phyloP scores from a whole-genome alignment of 208 protist genomes.

The Zelonia costaricensis region DNA sequence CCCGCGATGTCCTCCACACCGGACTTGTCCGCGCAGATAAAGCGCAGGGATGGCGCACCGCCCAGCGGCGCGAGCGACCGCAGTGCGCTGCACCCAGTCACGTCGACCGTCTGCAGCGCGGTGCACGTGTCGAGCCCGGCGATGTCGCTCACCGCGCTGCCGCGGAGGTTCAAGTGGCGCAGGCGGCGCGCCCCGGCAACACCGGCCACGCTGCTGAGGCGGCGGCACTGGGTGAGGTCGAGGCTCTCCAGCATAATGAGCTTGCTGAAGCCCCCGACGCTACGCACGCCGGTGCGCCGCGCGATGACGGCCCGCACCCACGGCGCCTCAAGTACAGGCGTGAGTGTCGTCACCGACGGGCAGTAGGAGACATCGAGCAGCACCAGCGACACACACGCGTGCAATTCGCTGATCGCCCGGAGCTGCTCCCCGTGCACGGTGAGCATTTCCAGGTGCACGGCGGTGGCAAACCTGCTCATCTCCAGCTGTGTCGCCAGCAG shows the following conservation, averaged over 20 bases:
- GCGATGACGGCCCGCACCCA: not conserved
- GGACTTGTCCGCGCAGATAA: not conserved
- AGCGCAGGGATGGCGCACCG: conserved; percentile 1
- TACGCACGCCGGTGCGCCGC: not conserved
- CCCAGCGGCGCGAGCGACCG: not conserved
- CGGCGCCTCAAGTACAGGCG: not conserved
- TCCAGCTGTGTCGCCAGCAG: not conserved
- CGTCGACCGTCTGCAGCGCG: not conserved
- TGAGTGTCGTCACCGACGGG: not conserved
- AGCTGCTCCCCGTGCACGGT: not conserved
- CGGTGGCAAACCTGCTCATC: not conserved
- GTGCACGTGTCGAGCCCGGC: not conserved
- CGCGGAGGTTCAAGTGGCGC: not conserved
- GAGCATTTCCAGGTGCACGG: not conserved
- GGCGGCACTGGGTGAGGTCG: not conserved
- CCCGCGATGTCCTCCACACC: not conserved
- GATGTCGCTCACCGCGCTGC: conserved; percentile 2
- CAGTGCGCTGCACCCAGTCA: conserved; percentile 1
- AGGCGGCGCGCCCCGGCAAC: conserved; percentile 3
- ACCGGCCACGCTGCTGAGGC: not conserved
- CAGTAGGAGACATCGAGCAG: not conserved
- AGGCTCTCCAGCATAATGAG: conserved; percentile 7
- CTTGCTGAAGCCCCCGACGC: not conserved
- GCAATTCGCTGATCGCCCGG: not conserved
- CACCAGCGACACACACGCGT: not conserved